A percentile compares a stretch with the other conserved stretches of the same genome.
Evolutionary conservation across 2,329 filamentous ascomycete species (phyloP).

Genomic region (Trichoderma gracile): DNA sequence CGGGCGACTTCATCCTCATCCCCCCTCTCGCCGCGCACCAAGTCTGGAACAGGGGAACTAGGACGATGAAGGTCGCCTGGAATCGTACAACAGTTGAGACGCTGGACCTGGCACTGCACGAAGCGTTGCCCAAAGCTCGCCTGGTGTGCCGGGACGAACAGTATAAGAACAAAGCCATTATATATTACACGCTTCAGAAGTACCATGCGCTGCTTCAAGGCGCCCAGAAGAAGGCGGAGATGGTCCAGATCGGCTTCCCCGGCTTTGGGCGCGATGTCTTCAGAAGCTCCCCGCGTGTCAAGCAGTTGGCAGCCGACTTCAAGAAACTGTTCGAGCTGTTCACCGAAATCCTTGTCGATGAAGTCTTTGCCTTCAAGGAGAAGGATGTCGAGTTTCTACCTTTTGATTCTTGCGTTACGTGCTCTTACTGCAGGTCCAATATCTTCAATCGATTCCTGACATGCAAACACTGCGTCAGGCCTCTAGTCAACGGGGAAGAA

Average conservation of each 20-base stretch:
- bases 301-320: conserved; percentile 80
- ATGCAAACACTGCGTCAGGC: conserved; percentile 78
- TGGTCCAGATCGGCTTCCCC: conserved; percentile 48
- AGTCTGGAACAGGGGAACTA: conserved; percentile 95
- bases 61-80: conserved; percentile 98
- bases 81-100: conserved; percentile 94
- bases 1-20: conserved; percentile 90
- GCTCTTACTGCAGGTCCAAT: conserved; percentile 92
- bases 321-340: conserved; percentile 76
- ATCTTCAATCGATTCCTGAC: conserved; percentile 97
- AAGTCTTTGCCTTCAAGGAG: conserved; percentile 77
- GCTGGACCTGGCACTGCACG: conserved; percentile 77
- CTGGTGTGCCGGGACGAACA: conserved; percentile 96
- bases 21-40: conserved; percentile 93
- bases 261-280: conserved; percentile 51
- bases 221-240: conserved; percentile 52
- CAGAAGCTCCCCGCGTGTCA: conserved; percentile 50
- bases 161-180: conserved; percentile 97
- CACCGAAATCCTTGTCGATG: conserved; percentile 76
- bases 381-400: conserved; percentile 72
- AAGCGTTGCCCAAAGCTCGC: conserved; percentile 84
- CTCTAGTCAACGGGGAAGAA: conserved; percentile 65
- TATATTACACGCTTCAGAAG: conserved; percentile 82
- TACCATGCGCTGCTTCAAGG: conserved; percentile 65
- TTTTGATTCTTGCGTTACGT: conserved; percentile 90